A percentile compares a stretch with the other conserved stretches of the same genome.
phyloP scores from a whole-genome alignment of 306 rosid genomes.

The Lathyrus sativus region DNA sequence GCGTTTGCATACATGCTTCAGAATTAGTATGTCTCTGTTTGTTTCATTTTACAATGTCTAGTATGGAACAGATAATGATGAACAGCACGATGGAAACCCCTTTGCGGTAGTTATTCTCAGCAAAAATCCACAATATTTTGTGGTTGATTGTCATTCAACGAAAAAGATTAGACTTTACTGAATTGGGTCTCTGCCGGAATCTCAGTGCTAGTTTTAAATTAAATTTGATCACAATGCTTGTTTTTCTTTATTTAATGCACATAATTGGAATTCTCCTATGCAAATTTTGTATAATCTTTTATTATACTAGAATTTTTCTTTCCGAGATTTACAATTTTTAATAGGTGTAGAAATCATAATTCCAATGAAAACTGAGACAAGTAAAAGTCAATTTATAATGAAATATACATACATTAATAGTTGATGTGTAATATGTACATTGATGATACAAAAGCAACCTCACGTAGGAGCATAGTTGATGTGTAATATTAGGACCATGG shows the following conservation, averaged over 20 bases:
- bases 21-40: conserved; percentile 13
- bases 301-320: too few relatives aligned
- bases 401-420: too few relatives aligned
- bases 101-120: conserved; percentile 42
- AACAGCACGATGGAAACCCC: conserved; percentile 49
- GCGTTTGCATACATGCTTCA: conserved; percentile 32
- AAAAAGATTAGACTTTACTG: conserved; percentile 36
- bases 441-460: too few relatives aligned
- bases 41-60: conserved; percentile 30
- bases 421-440: too few relatives aligned
- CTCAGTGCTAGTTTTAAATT: conserved; percentile 40
- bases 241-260: conserved; percentile 22
- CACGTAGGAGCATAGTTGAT: too few relatives aligned
- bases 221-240: conserved; percentile 42
- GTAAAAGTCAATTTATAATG: too few relatives aligned
- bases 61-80: conserved; percentile 85
- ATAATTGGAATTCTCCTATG: conserved; percentile 25
- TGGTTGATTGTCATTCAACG: background rate
- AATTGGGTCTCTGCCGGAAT: conserved; percentile 34
- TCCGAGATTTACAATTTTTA: too few relatives aligned
- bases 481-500: too few relatives aligned
- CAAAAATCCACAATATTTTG: conserved; percentile 34
- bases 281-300: conserved; percentile 34
- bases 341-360: too few relatives aligned
- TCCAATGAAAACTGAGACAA: too few relatives aligned